phyloP scores from a whole-genome alignment of 2,329 filamentous ascomycete species.

The Whalleya microplaca region DNA sequence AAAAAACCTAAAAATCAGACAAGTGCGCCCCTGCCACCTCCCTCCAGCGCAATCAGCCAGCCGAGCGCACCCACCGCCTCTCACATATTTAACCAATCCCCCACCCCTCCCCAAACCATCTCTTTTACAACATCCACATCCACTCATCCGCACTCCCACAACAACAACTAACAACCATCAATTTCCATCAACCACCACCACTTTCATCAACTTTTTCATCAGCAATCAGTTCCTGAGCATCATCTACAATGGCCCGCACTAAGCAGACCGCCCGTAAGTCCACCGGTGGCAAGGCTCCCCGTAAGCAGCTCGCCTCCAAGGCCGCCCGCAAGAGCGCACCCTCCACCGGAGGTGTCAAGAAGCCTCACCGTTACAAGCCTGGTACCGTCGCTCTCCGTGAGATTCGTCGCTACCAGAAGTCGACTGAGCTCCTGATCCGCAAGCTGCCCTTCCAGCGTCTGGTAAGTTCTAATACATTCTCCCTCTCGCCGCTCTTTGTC shows the following conservation, averaged over 20 bases:
- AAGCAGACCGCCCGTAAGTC: constrained; percentile 76
- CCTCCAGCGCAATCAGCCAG: constrained; percentile 37
- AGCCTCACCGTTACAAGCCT: constrained; percentile 89
- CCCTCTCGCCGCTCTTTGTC: background rate
- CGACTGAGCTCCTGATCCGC: constrained; percentile 91
- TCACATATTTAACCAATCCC: constrained; percentile 39
- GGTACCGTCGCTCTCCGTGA: constrained; percentile 97
- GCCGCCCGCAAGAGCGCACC: constrained; percentile 97
- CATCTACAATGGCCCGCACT: constrained; percentile 63
- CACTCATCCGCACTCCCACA: constrained; percentile 29
- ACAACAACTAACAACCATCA: constrained; percentile 33
- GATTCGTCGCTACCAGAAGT: constrained; percentile 98
- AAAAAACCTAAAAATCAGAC: constrained; percentile 1
- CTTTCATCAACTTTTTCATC: constrained; percentile 34
- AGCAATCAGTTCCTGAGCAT: constrained; percentile 35
- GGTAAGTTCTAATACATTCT: constrained; percentile 49
- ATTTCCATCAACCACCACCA: constrained; percentile 34
- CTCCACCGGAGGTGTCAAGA: constrained; percentile 96
- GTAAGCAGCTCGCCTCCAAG: constrained; percentile 99
- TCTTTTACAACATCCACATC: constrained; percentile 32
- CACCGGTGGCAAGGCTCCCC: constrained; percentile 77
- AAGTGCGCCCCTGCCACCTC: constrained; percentile 6
- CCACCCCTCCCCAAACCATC: constrained; percentile 33
- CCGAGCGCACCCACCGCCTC: constrained; percentile 19
- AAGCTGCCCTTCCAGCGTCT: constrained; percentile 98